phyloP scores from a whole-genome alignment of 108 stramenopile species.

The Fistulifera pelliculosa region DNA sequence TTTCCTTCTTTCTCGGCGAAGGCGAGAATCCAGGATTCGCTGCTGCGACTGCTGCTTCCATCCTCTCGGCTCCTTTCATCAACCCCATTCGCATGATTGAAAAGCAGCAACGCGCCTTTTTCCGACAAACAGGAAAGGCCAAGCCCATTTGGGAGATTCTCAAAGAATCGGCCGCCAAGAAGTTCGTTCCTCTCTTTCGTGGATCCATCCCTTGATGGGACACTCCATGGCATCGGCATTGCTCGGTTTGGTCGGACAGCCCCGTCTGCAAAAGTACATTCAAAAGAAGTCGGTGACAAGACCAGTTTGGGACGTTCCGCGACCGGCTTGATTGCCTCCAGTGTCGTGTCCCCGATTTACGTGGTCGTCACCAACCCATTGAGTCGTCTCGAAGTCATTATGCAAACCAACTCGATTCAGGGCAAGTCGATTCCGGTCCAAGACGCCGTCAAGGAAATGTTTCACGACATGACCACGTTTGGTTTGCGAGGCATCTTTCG shows the following conservation, averaged over 20 bases:
- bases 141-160: slow-evolving; percentile 85
- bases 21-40: slow-evolving; percentile 65
- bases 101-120: slow-evolving; percentile 89
- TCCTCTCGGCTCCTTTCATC: slow-evolving; percentile 82
- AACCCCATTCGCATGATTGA: slow-evolving; percentile 94
- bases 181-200: slow-evolving; percentile 82
- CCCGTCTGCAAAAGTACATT: slow-evolving; percentile 84
- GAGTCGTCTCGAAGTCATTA: slow-evolving; percentile 84
- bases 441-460: slow-evolving; percentile 77
- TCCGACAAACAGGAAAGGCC: slow-evolving; percentile 72
- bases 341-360: slow-evolving; percentile 83
- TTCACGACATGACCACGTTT: slow-evolving; percentile 65
- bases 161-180: slow-evolving; percentile 66
- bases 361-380: slow-evolving; percentile 87
- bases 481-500: slow-evolving; percentile 86
- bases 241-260: slow-evolving; percentile 87
- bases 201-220: slow-evolving; percentile 89
- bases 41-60: slow-evolving; percentile 77
- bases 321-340: slow-evolving; percentile 73
- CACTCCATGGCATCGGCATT: slow-evolving; percentile 84
- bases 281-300: slow-evolving; percentile 75
- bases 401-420: slow-evolving; percentile 84
- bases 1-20: slow-evolving; percentile 80
- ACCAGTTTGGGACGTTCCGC: slow-evolving; percentile 41
- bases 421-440: slow-evolving; percentile 76